Evolutionary conservation across 2,329 filamentous ascomycete genomes (phyloP).

Genomic region (Balansia obtecta): DNA sequence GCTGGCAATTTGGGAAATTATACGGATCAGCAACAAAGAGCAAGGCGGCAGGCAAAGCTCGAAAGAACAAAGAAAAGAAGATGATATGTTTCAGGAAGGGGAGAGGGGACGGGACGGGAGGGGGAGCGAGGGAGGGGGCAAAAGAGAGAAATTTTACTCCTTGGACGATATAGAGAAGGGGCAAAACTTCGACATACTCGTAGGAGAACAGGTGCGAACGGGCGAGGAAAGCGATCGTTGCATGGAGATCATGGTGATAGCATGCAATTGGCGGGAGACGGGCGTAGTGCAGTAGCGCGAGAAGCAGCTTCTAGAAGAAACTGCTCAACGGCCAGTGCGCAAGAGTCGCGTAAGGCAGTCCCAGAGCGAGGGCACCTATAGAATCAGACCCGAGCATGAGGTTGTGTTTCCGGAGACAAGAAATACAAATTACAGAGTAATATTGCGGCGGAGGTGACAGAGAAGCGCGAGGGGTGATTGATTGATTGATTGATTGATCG

Average conservation of each 20-base stretch:
- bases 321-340: slow-evolving; percentile 12
- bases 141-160: neutral
- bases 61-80: neutral
- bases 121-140: neutral
- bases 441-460: neutral
- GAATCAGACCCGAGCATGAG: neutral
- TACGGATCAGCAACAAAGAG: slow-evolving; percentile 16
- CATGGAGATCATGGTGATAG: slow-evolving; percentile 48
- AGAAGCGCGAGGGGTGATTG: neutral
- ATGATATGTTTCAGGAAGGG: neutral
- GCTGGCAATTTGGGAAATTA: slow-evolving; percentile 14
- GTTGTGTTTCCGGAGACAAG: neutral
- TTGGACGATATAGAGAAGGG: neutral
- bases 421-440: neutral
- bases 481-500: neutral
- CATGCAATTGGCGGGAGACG: slow-evolving; percentile 23
- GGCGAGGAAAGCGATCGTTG: slow-evolving; percentile 51
- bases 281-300: slow-evolving; percentile 21
- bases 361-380: neutral
- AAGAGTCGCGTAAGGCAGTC: neutral
- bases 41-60: neutral
- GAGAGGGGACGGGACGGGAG: too few relatives aligned
- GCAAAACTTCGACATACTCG: slow-evolving; percentile 42
- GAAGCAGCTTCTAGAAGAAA: slow-evolving; percentile 16
- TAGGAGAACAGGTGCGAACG: slow-evolving; percentile 43